Base-by-base conservation (phyloP, 2,329 filamentous ascomycete genomes). In the Escovopsis sp. region DNA sequence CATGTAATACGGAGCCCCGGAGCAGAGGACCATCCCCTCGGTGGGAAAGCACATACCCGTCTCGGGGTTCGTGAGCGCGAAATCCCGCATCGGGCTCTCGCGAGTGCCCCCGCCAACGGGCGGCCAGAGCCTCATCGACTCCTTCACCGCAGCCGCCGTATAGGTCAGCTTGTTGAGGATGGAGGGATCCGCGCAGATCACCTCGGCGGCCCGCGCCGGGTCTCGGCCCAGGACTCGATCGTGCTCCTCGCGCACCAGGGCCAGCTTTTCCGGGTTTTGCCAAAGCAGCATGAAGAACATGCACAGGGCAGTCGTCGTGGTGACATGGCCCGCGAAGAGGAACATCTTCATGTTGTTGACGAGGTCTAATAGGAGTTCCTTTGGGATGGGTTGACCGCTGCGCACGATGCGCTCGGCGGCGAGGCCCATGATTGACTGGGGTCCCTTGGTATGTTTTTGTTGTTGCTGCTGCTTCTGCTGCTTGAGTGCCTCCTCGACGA, bases 111-210 rank as follows among this genome's bases (percentile, higher is more conserved):
- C 41, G 19, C 68, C 60, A 0, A 65, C 68, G 1, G 69, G 61
- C 11, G 68, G 68, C 42, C 65, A 70, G 25, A 74, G 47, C 9
- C 70, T 61, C 14, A 74, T 52, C 0, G 61, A 55, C 49, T 76
- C 72, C 43, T 71, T 69, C 41, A 72, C 61, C 15, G 71, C 61
- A 29, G 68, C 69, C 9, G 53, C 55, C 3, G 68, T 70, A 46
- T 70, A 74, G 1, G 60, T 56, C 13, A 75, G 57, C 19, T 61
- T 56, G 47, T 66, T 68, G 36, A 75, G 56, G 12, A 65, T 54
- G 23, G 60, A 48, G 4, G 66, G 58, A 19, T 65, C 11, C 56
- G 51, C 18, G 55, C 45, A 28, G 17, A 33, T 33, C 2, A 5
- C 14, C 31, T 30, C n/a, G 27, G 27, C n/a, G n/a, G 16, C 27